A percentile compares a stretch with the other conserved stretches of the same genome.
Evolutionary conservation across 495 filamentous ascomycete genomes (phyloP).

Genomic region (Hypoxylon crocopeplum): DNA sequence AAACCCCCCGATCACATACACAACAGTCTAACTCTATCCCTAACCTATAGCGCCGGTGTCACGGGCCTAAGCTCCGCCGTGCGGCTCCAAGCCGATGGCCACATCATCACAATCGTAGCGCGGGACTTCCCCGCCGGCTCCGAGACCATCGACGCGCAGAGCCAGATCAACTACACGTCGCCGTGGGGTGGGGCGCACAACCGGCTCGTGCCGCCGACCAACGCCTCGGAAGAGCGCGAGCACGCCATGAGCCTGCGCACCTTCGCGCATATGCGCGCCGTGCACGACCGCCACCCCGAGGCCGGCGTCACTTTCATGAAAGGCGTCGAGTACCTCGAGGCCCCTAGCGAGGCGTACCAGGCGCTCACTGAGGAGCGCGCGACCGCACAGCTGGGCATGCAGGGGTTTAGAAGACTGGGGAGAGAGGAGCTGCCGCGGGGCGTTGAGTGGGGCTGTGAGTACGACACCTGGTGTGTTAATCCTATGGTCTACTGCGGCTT

Average conservation of each 20-base stretch:
- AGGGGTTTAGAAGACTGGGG: constrained; percentile 51
- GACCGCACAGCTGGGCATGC: constrained; percentile 49
- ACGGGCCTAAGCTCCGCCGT: constrained; percentile 63
- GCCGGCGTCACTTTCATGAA: constrained; percentile 61
- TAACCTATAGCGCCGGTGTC: constrained; percentile 62
- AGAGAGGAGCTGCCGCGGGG: constrained; percentile 52
- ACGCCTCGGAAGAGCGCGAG: constrained; percentile 45
- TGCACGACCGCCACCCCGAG: constrained; percentile 48
- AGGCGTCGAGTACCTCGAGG: constrained; percentile 67
- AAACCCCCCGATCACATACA: background rate
- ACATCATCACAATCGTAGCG: constrained; percentile 61
- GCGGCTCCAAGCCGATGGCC: constrained; percentile 53
- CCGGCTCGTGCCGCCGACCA: constrained; percentile 58
- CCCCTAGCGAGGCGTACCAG: constrained; percentile 46
- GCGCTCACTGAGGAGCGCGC: constrained; percentile 39
- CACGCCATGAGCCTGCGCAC: constrained; percentile 59
- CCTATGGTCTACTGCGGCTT: constrained; percentile 67
- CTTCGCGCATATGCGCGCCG: constrained; percentile 56
- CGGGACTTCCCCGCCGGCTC: constrained; percentile 60
- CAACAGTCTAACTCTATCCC: background rate
- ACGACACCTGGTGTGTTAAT: constrained; percentile 65
- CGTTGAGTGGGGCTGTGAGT: constrained; percentile 62
- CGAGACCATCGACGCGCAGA: constrained; percentile 46
- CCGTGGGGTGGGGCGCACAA: constrained; percentile 72
- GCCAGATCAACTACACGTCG: constrained; percentile 67